phyloP scores from a whole-genome alignment of 352 stramenopile species.

The Globisporangium camurandrum region DNA sequence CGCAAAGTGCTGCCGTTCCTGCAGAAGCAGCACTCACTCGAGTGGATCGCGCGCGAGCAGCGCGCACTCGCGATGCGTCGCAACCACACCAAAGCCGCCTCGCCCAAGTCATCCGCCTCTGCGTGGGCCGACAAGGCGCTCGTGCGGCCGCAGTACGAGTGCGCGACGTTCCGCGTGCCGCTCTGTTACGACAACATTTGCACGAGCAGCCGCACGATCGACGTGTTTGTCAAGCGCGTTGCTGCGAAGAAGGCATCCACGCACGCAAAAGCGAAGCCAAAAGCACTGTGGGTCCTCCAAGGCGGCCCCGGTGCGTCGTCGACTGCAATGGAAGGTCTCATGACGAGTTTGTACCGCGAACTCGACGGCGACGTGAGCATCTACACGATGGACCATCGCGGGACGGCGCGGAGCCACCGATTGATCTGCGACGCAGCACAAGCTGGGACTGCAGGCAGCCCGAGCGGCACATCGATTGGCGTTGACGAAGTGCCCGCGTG shows the following conservation, averaged over 20 bases:
- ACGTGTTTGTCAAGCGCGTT: conserved; percentile 48
- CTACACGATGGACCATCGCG: conserved; percentile 66
- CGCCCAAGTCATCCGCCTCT: neutral
- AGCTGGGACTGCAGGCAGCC: conserved; percentile 40
- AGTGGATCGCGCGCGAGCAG: conserved; percentile 9
- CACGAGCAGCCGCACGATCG: conserved; percentile 16
- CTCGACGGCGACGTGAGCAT: conserved; percentile 43
- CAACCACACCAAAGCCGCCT: neutral
- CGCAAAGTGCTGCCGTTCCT: conserved; percentile 14
- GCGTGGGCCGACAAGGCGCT: neutral
- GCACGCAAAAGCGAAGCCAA: conserved; percentile 12
- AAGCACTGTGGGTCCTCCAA: conserved; percentile 65
- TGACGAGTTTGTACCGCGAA: conserved; percentile 46
- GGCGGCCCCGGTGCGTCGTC: conserved; percentile 63
- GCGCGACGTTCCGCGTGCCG: conserved; percentile 20
- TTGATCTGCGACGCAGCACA: conserved; percentile 46
- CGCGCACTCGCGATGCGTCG: neutral
- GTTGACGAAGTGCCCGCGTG: conserved; percentile 52
- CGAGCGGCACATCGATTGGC: conserved; percentile 34
- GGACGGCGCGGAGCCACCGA: conserved; percentile 48
- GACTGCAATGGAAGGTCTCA: conserved; percentile 56
- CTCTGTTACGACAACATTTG: conserved; percentile 26
- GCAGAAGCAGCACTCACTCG: conserved; percentile 16
- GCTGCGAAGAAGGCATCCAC: conserved; percentile 12
- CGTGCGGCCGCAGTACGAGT: conserved; percentile 16